A percentile compares a stretch with the other conserved stretches of the same genome.
phyloP scores from a whole-genome alignment of 345 rosid species.

The Ceriops decandra region DNA sequence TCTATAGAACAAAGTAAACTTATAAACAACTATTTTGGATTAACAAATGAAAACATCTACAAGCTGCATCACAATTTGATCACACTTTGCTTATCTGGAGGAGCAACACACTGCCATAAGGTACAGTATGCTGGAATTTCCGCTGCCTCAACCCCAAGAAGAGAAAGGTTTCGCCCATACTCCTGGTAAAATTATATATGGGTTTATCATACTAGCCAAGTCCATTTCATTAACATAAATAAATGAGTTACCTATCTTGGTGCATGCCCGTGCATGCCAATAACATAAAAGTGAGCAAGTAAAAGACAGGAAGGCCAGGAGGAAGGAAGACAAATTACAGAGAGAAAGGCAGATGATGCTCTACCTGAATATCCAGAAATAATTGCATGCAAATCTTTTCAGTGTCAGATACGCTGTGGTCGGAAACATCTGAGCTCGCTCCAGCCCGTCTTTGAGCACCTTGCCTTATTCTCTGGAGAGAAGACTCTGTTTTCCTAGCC shows the following conservation, averaged over 20 bases:
- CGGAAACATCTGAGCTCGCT: slow-evolving; percentile 77
- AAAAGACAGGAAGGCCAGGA: neutral
- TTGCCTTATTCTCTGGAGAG: slow-evolving; percentile 83
- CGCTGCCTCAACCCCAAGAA: slow-evolving; percentile 67
- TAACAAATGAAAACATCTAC: slow-evolving; percentile 4
- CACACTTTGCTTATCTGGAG: slow-evolving; percentile 53
- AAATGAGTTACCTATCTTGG: neutral
- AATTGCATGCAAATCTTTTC: slow-evolving; percentile 94
- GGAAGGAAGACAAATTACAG: neutral
- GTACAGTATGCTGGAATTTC: slow-evolving; percentile 61
- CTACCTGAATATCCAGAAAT: slow-evolving; percentile 95
- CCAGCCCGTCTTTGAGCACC: slow-evolving; percentile 91
- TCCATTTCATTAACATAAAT: neutral
- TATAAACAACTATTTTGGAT: neutral
- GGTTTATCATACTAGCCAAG: neutral
- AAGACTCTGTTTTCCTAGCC: slow-evolving; percentile 86
- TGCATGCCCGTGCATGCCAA: neutral
- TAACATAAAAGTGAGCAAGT: neutral
- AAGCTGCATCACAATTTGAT: slow-evolving; percentile 34
- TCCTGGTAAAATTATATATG: slow-evolving; percentile 44
- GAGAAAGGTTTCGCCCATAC: slow-evolving; percentile 69
- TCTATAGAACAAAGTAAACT: neutral
- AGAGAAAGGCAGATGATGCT: neutral
- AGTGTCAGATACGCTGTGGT: slow-evolving; percentile 68
- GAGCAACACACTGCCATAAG: slow-evolving; percentile 93